These are phyloP conservation scores for Chamaecyparis obtusa DNA, from an alignment of 75 land plant species.

Conservation along the genomic window DNA sequence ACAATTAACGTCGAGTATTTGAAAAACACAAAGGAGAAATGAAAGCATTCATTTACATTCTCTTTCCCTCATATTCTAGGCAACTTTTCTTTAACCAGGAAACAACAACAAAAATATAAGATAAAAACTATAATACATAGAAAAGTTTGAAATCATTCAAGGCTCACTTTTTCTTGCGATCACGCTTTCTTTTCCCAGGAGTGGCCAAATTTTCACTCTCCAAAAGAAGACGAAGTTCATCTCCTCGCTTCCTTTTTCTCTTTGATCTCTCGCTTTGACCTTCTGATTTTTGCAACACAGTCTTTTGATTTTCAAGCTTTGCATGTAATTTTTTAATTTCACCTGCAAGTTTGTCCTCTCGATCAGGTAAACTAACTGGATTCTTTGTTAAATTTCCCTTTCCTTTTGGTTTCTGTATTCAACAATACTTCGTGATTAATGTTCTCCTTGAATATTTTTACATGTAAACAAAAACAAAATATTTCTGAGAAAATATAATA, in stretches of 20 bases:
- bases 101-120: background rate
- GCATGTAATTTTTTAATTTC: background rate
- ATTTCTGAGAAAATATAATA: background rate
- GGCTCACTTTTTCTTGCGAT: constrained; percentile 1
- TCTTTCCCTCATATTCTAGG: background rate
- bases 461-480: background rate
- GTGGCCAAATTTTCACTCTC: constrained; percentile 2
- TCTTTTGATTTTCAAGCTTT: background rate
- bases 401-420: constrained; percentile 1
- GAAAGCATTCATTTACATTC: background rate
- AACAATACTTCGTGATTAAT: background rate
- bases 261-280: background rate
- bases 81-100: background rate
- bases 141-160: background rate
- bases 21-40: background rate
- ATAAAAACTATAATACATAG: background rate
- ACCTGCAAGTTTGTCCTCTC: background rate
- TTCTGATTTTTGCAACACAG: background rate
- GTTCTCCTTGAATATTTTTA: background rate
- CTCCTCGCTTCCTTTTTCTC: constrained; percentile 11
- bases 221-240: constrained; percentile 2
- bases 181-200: background rate
- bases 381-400: background rate
- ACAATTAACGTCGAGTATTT: background rate
- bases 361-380: background rate